Base-by-base conservation (phyloP, 2,329 filamentous ascomycete species). In the Simplicillium aogashimaense region DNA sequence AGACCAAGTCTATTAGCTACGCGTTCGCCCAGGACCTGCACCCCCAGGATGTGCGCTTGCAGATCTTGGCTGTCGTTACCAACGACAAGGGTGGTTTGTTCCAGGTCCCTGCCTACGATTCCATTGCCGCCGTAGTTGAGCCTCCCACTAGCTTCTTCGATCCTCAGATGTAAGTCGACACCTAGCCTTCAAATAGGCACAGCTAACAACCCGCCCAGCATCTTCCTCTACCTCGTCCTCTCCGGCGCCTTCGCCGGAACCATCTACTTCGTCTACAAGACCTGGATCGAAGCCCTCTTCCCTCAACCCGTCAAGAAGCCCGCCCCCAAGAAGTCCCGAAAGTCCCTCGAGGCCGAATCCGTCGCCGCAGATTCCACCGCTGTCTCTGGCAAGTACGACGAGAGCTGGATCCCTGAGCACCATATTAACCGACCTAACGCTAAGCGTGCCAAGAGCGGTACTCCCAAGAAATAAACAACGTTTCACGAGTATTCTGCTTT, bases 141-240 rank as follows among this genome's bases (percentile, higher is more conserved):
- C 80, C 88, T 3, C 86, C 90, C 41, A 86, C 84, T 47, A 94
- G 83, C 74, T 78, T 95, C 64, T 83, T 95, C 48, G 90, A 97
- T 59, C 90, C 89, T 45, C 89, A 95, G 66, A 89, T 95, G 90
- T 97, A 72, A 65, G 82, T 64, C 13, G 31, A 39, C 28, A 43
- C 9, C n/a, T 4, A n/a, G n/a, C n/a, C n/a, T n/a, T n/a, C n/a
- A n/a, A n/a, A n/a, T n/a, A n/a, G n/a, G n/a, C n/a, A n/a, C n/a
- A n/a, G n/a, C n/a, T n/a, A n/a, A n/a, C n/a, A n/a, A n/a, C n/a
- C n/a, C n/a, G n/a, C n/a, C n/a, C 41, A 97, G 92, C 59, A 87
- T 97, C 68, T 98, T 98, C 80, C 80, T 98, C 47, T 97, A 97
- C 72, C 73, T 95, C 59, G 81, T 97, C 71, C 83, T 98, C 53